Evolutionary conservation across 345 rosid species (phyloP).

Genomic region (Populus pruinosa): DNA sequence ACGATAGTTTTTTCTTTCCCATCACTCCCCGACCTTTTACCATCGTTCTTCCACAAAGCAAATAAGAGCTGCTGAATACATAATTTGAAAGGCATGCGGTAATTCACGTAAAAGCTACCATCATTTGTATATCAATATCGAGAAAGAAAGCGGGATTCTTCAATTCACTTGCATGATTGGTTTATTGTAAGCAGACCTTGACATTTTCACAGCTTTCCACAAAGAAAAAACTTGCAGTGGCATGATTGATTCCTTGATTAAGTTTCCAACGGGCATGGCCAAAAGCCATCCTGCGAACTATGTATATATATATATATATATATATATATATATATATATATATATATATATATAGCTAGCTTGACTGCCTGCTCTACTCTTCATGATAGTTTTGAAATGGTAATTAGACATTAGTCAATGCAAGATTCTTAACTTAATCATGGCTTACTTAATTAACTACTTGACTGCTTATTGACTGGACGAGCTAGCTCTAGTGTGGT

Average conservation of each 20-base stretch:
- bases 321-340: background rate
- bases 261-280: constrained; percentile 17
- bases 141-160: background rate
- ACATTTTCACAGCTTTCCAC: constrained; percentile 23
- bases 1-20: constrained; percentile 13
- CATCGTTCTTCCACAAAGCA: constrained; percentile 23
- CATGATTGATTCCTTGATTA: constrained; percentile 54
- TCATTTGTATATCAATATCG: constrained; percentile 18
- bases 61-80: background rate
- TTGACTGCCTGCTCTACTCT: background rate
- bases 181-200: too few species aligned
- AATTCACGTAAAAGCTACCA: constrained; percentile 9
- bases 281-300: constrained; percentile 18
- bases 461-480: constrained; percentile 12
- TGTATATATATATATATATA: background rate
- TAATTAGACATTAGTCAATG: background rate
- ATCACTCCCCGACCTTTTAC: background rate
- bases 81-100: background rate
- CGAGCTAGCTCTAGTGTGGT: too few species aligned
- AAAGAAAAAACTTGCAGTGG: constrained; percentile 21
- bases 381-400: background rate
- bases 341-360: too few species aligned
- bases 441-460: too few species aligned
- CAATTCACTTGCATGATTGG: too few species aligned
- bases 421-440: background rate